Conservation (phyloP, 2,329 filamentous ascomycete species). For the Beauveria rudraprayagi region DNA sequence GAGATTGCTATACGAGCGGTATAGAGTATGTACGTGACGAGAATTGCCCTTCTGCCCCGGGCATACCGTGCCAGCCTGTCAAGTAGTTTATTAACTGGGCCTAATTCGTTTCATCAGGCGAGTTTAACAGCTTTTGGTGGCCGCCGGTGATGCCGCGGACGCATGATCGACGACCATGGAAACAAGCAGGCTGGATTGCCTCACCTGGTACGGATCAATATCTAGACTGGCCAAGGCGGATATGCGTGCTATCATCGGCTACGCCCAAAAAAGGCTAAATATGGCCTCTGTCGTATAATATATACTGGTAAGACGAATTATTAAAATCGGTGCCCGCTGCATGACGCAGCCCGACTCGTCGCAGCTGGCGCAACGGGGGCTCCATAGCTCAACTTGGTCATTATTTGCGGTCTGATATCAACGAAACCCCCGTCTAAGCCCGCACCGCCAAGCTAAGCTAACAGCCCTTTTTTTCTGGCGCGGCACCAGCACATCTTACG, state of each 20-base stretch:
- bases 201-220: too few species aligned
- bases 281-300: too few species aligned
- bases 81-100: not conserved
- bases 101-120: too few species aligned
- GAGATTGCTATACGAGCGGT: not conserved
- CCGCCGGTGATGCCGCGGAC: not conserved
- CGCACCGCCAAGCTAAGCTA: not conserved
- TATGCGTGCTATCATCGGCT: too few species aligned
- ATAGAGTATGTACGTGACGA: not conserved
- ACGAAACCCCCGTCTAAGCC: not conserved
- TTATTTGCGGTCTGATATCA: slow-evolving; percentile 5
- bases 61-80: not conserved
- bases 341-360: not conserved
- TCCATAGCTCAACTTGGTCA: not conserved
- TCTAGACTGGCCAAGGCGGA: too few species aligned
- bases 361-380: not conserved
- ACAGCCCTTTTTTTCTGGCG: not conserved
- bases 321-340: not conserved
- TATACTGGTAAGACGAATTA: not conserved
- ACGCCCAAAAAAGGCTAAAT: too few species aligned
- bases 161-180: not conserved
- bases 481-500: not conserved
- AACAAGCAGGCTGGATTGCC: not conserved
- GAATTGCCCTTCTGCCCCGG: not conserved
- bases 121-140: too few species aligned